These are phyloP conservation scores for Aspergillus avenaceus DNA, from an alignment of 495 filamentous ascomycete species.

Conservation along the genomic window DNA sequence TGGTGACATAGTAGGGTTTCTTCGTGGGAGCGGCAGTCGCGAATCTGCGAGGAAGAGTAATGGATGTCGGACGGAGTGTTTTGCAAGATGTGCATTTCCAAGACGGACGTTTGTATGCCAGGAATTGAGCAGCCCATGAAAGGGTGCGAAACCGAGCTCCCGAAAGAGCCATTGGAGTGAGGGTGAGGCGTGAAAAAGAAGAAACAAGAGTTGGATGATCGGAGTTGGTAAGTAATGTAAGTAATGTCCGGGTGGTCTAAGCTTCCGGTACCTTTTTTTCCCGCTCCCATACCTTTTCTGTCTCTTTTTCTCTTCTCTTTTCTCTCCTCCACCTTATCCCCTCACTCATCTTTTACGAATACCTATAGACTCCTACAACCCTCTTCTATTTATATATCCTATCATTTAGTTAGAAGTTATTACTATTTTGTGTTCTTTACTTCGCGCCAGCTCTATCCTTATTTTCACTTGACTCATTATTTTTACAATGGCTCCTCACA, in stretches of 20 bases:
- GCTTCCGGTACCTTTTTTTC: slow-evolving; percentile 33
- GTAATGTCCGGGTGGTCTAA: slow-evolving; percentile 38
- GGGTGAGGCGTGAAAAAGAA: slow-evolving; percentile 10
- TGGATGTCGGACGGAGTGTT: slow-evolving; percentile 10
- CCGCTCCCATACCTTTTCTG: background rate
- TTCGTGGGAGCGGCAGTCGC: slow-evolving; percentile 32
- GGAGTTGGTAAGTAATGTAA: slow-evolving; percentile 22
- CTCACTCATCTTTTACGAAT: too few relatives aligned
- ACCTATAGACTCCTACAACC: background rate
- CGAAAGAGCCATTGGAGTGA: slow-evolving; percentile 30
- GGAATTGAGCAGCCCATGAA: slow-evolving; percentile 27
- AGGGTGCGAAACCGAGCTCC: slow-evolving; percentile 29
- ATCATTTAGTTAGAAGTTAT: background rate
- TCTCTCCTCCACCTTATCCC: background rate
- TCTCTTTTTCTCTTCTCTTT: slow-evolving; percentile 2
- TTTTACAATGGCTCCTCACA: slow-evolving; percentile 29
- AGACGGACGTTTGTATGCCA: slow-evolving; percentile 19
- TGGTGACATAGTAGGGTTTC: slow-evolving; percentile 95
- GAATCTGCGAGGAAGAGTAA: slow-evolving; percentile 25
- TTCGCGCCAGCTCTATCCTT: background rate
- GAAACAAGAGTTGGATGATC: slow-evolving; percentile 13
- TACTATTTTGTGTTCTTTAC: too few relatives aligned
- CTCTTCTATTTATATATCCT: background rate
- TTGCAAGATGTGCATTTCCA: slow-evolving; percentile 34
- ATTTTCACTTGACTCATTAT: background rate